A percentile compares a stretch with the other conserved stretches of the same genome.
Conservation (phyloP, 2,329 filamentous ascomycete genomes). For the Daldinia eschscholtzii region DNA sequence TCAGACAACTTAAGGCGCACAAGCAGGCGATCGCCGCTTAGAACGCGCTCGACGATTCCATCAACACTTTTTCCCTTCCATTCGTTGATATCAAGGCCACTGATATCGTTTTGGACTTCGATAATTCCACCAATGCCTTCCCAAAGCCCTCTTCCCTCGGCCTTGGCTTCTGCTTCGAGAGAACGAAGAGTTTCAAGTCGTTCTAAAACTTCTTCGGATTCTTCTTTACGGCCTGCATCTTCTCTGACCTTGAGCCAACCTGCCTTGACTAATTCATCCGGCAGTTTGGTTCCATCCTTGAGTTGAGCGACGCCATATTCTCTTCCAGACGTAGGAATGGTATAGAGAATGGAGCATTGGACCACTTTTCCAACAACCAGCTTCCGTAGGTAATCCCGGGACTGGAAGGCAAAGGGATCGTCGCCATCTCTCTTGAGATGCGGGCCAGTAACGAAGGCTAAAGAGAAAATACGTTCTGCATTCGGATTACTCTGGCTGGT, state of each 20-base stretch:
- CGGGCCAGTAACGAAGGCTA: constrained; percentile 93
- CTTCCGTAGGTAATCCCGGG: constrained; percentile 90
- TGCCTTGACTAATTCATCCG: constrained; percentile 85
- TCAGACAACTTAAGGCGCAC: constrained; percentile 84
- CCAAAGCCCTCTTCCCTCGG: constrained; percentile 86
- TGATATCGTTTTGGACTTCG: constrained; percentile 83
- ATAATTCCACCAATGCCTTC: constrained; percentile 74
- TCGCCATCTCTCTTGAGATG: constrained; percentile 89
- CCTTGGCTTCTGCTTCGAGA: constrained; percentile 82
- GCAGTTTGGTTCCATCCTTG: constrained; percentile 80
- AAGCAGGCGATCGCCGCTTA: constrained; percentile 91
- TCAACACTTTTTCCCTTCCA: constrained; percentile 90
- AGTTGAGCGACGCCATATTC: constrained; percentile 89
- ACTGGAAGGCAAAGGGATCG: constrained; percentile 93
- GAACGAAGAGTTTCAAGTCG: constrained; percentile 82
- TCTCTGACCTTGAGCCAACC: constrained; percentile 95
- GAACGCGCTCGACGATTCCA: constrained; percentile 88
- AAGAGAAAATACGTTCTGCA: constrained; percentile 86
- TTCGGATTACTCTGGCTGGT: constrained; percentile 83
- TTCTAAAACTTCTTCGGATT: constrained; percentile 78
- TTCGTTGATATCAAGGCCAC: constrained; percentile 81
- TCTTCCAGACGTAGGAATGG: constrained; percentile 83
- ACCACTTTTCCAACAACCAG: constrained; percentile 87
- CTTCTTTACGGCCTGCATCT: constrained; percentile 92
- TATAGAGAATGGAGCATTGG: constrained; percentile 87